Evolutionary conservation across 148 eudicot genomes (phyloP), one percentile per base, ranked within the genome.

Genomic region (Arctostaphylos glauca): DNA sequence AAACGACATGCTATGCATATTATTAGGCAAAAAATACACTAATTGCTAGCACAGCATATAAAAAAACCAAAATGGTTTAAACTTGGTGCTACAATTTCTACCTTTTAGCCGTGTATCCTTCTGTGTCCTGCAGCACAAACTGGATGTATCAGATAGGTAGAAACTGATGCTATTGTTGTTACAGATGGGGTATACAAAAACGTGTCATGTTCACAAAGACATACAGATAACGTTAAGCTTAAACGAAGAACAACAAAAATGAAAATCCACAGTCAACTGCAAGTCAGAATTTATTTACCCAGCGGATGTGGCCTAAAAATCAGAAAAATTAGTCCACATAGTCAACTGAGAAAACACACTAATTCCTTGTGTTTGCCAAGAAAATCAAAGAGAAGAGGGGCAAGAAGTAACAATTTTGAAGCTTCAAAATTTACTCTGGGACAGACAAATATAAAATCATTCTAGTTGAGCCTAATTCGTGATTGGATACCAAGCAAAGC

Each of bases 61-160:
- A 25, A 38, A 21, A 9, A 3, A 53, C 44, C 5, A 52, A 64
- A 9, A 64, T 12, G 3, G 5, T 48, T 47, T 5, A 74, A 47
- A 66, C 25, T 19, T n/a, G 49, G 13, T 46, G 53, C 52, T 49
- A 80, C 6, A 13, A 43, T 46, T 10, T 5, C 55, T 73, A 81
- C 83, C 83, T 81, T 56, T 74, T 44, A 81, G 83, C 78, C 21
- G 54, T 43, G 48, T 44, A 7, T 25, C 41, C 78, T 54, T 15
- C 78, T 18, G 70, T 47, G 70, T 58, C 78, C 83, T 73, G 83
- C 25, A 56, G 46, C 56, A 44, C 54, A 73, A 68, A 73, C 23
- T 2, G 43, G 12, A 1, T 5, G 56, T 21, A 25, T 79, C 25
- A 79, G 55, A 47, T 14, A 62, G 21, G 55, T 79, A 60, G n/a